Evolutionary conservation across 257 asterid species (phyloP).

Genomic region (Verbena officinalis): DNA sequence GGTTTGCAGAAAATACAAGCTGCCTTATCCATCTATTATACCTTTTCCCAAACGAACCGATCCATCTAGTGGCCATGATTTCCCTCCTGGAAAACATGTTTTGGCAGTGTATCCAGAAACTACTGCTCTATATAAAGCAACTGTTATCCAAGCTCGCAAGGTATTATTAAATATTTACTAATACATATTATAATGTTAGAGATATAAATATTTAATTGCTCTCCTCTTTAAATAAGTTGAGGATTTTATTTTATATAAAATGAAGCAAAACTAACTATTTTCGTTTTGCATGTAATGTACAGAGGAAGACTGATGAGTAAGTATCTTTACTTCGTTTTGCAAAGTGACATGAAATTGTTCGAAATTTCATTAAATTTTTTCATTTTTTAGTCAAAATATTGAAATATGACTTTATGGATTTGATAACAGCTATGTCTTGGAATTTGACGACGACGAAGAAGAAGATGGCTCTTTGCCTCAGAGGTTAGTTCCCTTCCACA

Average conservation of each 20-base stretch:
- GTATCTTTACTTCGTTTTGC: slow-evolving; percentile 26
- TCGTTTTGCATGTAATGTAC: slow-evolving; percentile 33
- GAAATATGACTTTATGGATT: background rate
- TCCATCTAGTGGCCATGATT: slow-evolving; percentile 55
- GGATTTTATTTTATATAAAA: background rate
- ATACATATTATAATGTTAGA: background rate
- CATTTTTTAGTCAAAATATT: background rate
- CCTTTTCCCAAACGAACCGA: slow-evolving; percentile 70
- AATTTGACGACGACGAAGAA: slow-evolving; percentile 80
- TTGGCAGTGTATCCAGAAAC: slow-evolving; percentile 77
- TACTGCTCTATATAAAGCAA: slow-evolving; percentile 70
- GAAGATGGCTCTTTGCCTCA: slow-evolving; percentile 76
- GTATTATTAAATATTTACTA: slow-evolving; percentile 27
- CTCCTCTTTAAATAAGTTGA: no score
- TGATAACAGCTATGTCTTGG: slow-evolving; percentile 56
- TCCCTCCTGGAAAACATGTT: slow-evolving; percentile 65
- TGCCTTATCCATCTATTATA: slow-evolving; percentile 63
- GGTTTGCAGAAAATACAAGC: slow-evolving; percentile 62
- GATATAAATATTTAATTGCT: no score
- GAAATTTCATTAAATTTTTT: background rate
- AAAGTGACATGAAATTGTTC: background rate
- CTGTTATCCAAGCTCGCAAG: slow-evolving; percentile 69
- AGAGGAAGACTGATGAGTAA: slow-evolving; percentile 82
- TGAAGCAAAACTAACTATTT: slow-evolving; percentile 24
- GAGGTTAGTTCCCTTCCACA: slow-evolving; percentile 65